Evolutionary conservation across 148 eudicot species (phyloP).

Genomic region (Oxyria digyna): DNA sequence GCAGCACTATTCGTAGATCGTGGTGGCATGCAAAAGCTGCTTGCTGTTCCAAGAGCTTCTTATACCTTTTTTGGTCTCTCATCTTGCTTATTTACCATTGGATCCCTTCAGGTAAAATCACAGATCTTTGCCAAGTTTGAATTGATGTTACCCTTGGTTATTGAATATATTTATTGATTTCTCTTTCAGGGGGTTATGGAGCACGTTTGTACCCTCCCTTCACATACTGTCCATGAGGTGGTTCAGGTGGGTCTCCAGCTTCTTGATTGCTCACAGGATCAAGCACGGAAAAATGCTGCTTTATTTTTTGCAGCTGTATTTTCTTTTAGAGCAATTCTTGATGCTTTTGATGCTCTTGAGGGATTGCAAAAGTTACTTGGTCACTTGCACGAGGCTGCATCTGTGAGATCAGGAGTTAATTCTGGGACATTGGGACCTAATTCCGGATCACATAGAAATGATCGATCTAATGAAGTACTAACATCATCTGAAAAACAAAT

Average conservation of each 20-base stretch:
- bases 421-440: slow-evolving; percentile 51
- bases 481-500: slow-evolving; percentile 93
- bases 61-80: slow-evolving; percentile 83
- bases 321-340: slow-evolving; percentile 86
- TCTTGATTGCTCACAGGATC: slow-evolving; percentile 84
- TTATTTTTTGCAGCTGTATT: slow-evolving; percentile 89
- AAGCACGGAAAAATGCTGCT: slow-evolving; percentile 89
- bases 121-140: not conserved
- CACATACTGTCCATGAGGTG: slow-evolving; percentile 53
- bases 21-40: slow-evolving; percentile 87
- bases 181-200: slow-evolving; percentile 81
- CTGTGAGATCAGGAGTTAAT: slow-evolving; percentile 71
- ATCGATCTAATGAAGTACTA: slow-evolving; percentile 71
- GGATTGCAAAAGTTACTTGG: slow-evolving; percentile 68
- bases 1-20: slow-evolving; percentile 88
- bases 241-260: slow-evolving; percentile 88
- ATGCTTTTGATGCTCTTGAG: slow-evolving; percentile 81
- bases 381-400: slow-evolving; percentile 71
- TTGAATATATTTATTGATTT: slow-evolving; percentile 1
- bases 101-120: slow-evolving; percentile 80
- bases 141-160: not conserved
- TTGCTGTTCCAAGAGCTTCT: slow-evolving; percentile 61
- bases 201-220: slow-evolving; percentile 88
- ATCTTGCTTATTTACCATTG: slow-evolving; percentile 87
- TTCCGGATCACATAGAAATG: slow-evolving; percentile 62